Evolutionary conservation across 2,329 filamentous ascomycete species (phyloP).

Genomic region (Dactylellina parvicollis): DNA sequence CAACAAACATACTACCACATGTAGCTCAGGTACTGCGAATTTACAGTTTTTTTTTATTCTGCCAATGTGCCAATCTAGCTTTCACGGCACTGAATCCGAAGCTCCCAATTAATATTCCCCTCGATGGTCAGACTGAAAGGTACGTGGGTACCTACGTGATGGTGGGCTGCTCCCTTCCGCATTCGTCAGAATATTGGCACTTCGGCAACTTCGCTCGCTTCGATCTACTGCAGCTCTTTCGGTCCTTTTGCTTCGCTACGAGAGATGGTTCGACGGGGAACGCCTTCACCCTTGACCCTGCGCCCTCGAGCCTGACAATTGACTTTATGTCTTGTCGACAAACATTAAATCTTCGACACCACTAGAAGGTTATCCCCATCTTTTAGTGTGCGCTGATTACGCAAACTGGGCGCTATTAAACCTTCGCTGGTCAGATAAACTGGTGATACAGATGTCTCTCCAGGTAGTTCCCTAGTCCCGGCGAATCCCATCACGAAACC

Average conservation of each 20-base stretch:
- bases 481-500: neutral
- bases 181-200: constrained; percentile 26
- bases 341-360: neutral
- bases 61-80: neutral
- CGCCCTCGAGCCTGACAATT: neutral
- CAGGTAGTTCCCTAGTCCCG: neutral
- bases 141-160: too few relatives aligned
- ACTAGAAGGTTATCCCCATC: neutral
- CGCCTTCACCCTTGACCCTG: constrained; percentile 30
- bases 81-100: constrained; percentile 31
- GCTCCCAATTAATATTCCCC: constrained; percentile 1
- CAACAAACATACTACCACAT: constrained; percentile 4
- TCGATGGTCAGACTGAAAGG: constrained; percentile 2
- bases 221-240: constrained; percentile 44
- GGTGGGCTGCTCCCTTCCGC: constrained; percentile 40
- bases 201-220: constrained; percentile 52
- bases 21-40: neutral
- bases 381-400: constrained; percentile 29
- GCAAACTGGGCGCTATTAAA: constrained; percentile 28
- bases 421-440: constrained; percentile 13
- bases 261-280: constrained; percentile 33
- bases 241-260: constrained; percentile 32
- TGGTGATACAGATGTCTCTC: constrained; percentile 29
- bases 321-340: neutral
- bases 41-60: neutral